phyloP scores from a whole-genome alignment of 371 early-diverging fungal species.

The Smittium mucronatum region DNA sequence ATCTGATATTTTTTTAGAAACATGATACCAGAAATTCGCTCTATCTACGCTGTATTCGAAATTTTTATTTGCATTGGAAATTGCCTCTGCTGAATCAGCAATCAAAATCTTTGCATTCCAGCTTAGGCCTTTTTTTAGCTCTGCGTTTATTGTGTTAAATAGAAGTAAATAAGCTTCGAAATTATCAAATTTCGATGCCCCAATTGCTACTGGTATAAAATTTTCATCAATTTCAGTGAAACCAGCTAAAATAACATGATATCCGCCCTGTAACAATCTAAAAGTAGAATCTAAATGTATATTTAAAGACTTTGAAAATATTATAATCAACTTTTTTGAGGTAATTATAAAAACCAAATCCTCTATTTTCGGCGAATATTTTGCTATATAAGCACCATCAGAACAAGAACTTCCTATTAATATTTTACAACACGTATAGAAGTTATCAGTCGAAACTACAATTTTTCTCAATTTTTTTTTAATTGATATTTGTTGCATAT shows the following conservation, averaged over 20 bases:
- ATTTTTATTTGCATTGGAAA: no score
- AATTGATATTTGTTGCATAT: background rate
- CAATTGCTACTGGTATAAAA: background rate
- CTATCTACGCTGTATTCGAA: no score
- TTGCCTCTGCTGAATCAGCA: no score
- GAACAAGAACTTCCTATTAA: background rate
- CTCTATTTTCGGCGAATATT: background rate
- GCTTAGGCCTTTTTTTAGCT: background rate
- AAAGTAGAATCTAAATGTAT: background rate
- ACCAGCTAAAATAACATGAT: background rate
- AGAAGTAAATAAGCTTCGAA: background rate
- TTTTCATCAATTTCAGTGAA: background rate
- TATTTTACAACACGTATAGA: background rate
- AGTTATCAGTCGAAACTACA: no score
- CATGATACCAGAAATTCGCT: no score
- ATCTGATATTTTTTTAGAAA: no score
- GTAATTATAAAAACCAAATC: background rate
- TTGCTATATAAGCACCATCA: background rate
- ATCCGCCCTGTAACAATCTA: background rate
- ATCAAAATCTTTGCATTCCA: background rate
- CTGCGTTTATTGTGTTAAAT: background rate
- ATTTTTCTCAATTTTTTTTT: background rate
- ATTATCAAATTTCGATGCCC: background rate
- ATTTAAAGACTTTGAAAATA: background rate
- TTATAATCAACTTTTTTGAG: background rate